Evolutionary conservation across 2,329 filamentous ascomycete genomes (phyloP).

Genomic region (Colletotrichum liaoningense): DNA sequence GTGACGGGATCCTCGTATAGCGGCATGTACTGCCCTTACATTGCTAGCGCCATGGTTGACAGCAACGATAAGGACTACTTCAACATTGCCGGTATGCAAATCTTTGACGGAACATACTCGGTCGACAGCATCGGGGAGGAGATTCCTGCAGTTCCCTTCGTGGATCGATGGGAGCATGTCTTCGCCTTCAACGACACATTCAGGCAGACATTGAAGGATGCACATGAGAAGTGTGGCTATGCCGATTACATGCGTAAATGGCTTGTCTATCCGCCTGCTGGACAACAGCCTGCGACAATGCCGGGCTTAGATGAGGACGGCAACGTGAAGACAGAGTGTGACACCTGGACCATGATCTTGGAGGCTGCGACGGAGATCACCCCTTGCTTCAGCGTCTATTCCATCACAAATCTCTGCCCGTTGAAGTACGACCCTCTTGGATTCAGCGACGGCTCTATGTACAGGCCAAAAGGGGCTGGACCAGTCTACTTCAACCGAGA

Average conservation of each 20-base stretch:
- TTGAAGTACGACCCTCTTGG: conserved; percentile 75
- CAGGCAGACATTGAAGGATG: conserved; percentile 61
- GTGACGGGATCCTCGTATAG: conserved; percentile 80
- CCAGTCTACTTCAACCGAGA: conserved; percentile 76
- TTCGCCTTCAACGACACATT: conserved; percentile 74
- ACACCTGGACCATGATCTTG: conserved; percentile 64
- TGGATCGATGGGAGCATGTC: conserved; percentile 69
- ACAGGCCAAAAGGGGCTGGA: conserved; percentile 69
- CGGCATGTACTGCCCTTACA: conserved; percentile 77
- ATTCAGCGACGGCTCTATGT: conserved; percentile 73
- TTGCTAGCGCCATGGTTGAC: conserved; percentile 78
- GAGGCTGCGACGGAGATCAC: conserved; percentile 68
- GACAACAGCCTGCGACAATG: conserved; percentile 63
- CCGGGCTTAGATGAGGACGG: conserved; percentile 56
- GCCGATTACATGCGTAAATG: conserved; percentile 69
- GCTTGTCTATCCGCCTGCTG: conserved; percentile 75
- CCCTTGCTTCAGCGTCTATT: conserved; percentile 85
- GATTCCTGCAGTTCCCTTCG: conserved; percentile 66
- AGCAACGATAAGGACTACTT: conserved; percentile 73
- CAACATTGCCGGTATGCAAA: conserved; percentile 74
- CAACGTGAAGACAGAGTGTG: conserved; percentile 60
- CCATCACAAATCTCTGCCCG: conserved; percentile 79
- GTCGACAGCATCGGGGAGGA: conserved; percentile 56
- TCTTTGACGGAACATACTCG: conserved; percentile 78
- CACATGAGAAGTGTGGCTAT: conserved; percentile 71